A percentile compares a stretch with the other conserved stretches of the same genome.
phyloP scores from a whole-genome alignment of 2,329 filamentous ascomycete species.

The Penicillium brevicompactum region DNA sequence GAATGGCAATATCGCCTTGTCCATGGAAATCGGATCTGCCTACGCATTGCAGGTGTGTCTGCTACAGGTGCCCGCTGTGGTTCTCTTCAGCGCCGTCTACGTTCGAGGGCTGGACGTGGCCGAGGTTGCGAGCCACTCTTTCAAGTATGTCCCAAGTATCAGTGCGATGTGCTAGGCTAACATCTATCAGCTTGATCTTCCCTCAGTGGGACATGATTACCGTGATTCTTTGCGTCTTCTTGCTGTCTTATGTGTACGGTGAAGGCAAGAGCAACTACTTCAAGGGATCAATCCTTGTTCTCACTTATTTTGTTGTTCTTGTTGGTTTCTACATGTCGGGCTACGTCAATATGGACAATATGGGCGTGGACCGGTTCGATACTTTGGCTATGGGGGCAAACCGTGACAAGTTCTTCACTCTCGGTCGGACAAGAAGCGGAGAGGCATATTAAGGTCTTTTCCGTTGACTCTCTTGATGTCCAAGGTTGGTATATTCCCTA shows the following conservation, averaged over 20 bases:
- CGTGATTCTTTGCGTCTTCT: slow-evolving; percentile 91
- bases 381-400: slow-evolving; percentile 46
- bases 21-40: slow-evolving; percentile 98
- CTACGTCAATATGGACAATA: slow-evolving; percentile 56
- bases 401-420: slow-evolving; percentile 44
- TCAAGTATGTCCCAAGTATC: slow-evolving; percentile 47
- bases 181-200: slow-evolving; percentile 71
- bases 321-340: slow-evolving; percentile 87
- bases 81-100: slow-evolving; percentile 84
- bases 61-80: slow-evolving; percentile 88
- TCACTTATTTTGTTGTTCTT: slow-evolving; percentile 90
- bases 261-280: slow-evolving; percentile 99
- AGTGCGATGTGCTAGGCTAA: no score
- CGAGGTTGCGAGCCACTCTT: slow-evolving; percentile 55
- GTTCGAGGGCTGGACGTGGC: slow-evolving; percentile 57
- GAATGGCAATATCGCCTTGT: slow-evolving; percentile 98
- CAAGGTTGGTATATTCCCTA: not conserved
- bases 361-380: slow-evolving; percentile 52
- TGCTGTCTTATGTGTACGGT: slow-evolving; percentile 95
- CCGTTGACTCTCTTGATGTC: not conserved
- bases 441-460: slow-evolving; percentile 32
- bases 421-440: slow-evolving; percentile 42
- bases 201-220: slow-evolving; percentile 99
- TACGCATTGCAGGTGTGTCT: slow-evolving; percentile 96
- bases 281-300: slow-evolving; percentile 92